These are phyloP conservation scores for Cucumis cinereus DNA, from an alignment of 306 rosid genomes.

Conservation along the genomic window DNA sequence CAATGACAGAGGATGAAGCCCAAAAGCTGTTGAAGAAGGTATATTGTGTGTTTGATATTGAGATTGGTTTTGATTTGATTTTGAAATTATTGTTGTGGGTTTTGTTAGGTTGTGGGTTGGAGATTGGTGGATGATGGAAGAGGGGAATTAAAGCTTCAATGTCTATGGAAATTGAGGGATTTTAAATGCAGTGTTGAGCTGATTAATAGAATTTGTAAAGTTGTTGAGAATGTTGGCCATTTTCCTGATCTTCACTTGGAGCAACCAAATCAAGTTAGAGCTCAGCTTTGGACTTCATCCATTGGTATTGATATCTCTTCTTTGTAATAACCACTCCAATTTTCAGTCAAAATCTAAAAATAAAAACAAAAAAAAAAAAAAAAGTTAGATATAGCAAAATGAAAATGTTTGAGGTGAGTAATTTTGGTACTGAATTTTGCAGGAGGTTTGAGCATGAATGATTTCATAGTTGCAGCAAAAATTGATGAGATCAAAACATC, in stretches of 20 bases:
- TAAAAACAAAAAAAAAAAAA: too few relatives aligned
- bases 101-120: slow-evolving; percentile 73
- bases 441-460: slow-evolving; percentile 94
- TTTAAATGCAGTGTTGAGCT: slow-evolving; percentile 63
- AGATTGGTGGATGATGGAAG: slow-evolving; percentile 47
- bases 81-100: neutral
- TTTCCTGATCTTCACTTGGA: slow-evolving; percentile 73
- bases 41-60: neutral
- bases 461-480: slow-evolving; percentile 79
- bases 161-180: slow-evolving; percentile 89
- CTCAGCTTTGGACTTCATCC: slow-evolving; percentile 67
- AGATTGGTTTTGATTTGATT: neutral
- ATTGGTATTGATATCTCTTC: slow-evolving; percentile 32
- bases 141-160: slow-evolving; percentile 47
- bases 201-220: slow-evolving; percentile 55
- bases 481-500: slow-evolving; percentile 67
- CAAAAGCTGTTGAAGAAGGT: slow-evolving; percentile 55
- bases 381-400: neutral
- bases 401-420: too few relatives aligned
- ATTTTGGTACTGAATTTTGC: slow-evolving; percentile 23
- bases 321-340: too few relatives aligned
- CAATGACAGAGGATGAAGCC: slow-evolving; percentile 47
- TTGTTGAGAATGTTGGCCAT: slow-evolving; percentile 44
- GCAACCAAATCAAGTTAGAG: slow-evolving; percentile 72
- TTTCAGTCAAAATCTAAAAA: too few relatives aligned